phyloP scores from a whole-genome alignment of 176 grass and related monocot species.

The Oryza longistaminata region DNA sequence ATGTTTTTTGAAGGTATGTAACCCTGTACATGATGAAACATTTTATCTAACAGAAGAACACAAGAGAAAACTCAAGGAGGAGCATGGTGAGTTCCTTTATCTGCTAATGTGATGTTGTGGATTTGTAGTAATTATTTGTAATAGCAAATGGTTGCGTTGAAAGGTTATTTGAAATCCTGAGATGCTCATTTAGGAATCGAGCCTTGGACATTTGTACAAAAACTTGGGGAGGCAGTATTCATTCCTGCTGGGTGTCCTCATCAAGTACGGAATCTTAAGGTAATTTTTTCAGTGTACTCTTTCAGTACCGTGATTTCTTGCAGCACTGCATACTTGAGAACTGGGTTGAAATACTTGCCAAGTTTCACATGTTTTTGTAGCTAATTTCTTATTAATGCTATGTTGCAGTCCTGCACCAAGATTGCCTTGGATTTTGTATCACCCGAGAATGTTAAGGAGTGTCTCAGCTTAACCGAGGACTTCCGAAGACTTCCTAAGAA shows the following conservation, averaged over 20 bases:
- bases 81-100: constrained; percentile 61
- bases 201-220: constrained; percentile 84
- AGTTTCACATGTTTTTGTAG: constrained; percentile 20
- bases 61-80: constrained; percentile 71
- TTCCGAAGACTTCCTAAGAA: constrained; percentile 63
- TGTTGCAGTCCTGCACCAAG: constrained; percentile 68
- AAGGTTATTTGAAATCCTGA: constrained; percentile 5
- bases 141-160: not conserved
- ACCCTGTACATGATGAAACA: constrained; percentile 75
- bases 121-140: not conserved
- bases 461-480: constrained; percentile 68
- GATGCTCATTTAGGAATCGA: constrained; percentile 56
- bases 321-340: not conserved
- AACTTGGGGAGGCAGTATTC: constrained; percentile 75
- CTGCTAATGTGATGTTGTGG: constrained; percentile 3
- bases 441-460: constrained; percentile 67
- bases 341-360: not conserved
- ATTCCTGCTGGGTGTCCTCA: constrained; percentile 80
- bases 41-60: constrained; percentile 69
- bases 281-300: constrained; percentile 8
- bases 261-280: constrained; percentile 90
- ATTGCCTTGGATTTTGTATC: constrained; percentile 88
- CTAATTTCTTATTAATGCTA: not conserved
- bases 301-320: not conserved
- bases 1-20: constrained; percentile 52